Conservation (phyloP, 805 yeast genomes). For the Isabelozyma heimii region DNA sequence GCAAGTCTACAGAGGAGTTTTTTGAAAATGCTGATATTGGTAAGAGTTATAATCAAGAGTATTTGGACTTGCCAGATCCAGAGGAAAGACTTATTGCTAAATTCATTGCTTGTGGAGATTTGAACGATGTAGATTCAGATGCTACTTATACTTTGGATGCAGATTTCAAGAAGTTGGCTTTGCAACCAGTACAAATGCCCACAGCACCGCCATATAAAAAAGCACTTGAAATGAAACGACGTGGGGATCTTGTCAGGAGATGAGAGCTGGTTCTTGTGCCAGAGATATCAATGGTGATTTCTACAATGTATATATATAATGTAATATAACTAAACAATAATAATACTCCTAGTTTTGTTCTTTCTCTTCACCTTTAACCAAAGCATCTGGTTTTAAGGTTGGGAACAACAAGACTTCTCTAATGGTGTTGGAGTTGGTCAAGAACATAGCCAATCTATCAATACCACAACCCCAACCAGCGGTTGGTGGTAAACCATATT, state of each 20-base stretch:
- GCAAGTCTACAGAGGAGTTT: slow-evolving; percentile 74
- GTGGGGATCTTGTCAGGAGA: slow-evolving; percentile 44
- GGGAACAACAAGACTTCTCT: slow-evolving; percentile 98
- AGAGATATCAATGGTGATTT: neutral
- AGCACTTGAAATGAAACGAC: slow-evolving; percentile 83
- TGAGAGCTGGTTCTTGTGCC: slow-evolving; percentile 1
- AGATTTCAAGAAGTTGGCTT: slow-evolving; percentile 39
- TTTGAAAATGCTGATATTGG: slow-evolving; percentile 65
- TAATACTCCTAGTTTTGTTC: slow-evolving; percentile 8
- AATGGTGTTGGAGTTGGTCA: slow-evolving; percentile 93
- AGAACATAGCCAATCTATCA: slow-evolving; percentile 96
- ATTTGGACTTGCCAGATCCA: slow-evolving; percentile 42
- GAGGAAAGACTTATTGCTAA: slow-evolving; percentile 81
- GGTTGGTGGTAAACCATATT: slow-evolving; percentile 98
- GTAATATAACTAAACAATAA: neutral
- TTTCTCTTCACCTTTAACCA: slow-evolving; percentile 35
- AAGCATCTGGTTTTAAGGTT: slow-evolving; percentile 90
- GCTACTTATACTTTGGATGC: slow-evolving; percentile 76
- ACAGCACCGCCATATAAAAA: slow-evolving; percentile 96
- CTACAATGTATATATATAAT: neutral
- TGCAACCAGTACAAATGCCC: slow-evolving; percentile 93
- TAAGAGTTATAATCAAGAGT: slow-evolving; percentile 45
- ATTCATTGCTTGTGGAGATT: slow-evolving; percentile 94
- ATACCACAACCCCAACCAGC: slow-evolving; percentile 99
- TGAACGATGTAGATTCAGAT: slow-evolving; percentile 86